Evolutionary conservation across 2,329 filamentous ascomycete species (phyloP), one percentile per base, ranked within the genome.

Genomic region (Aspergillus sp.): DNA sequence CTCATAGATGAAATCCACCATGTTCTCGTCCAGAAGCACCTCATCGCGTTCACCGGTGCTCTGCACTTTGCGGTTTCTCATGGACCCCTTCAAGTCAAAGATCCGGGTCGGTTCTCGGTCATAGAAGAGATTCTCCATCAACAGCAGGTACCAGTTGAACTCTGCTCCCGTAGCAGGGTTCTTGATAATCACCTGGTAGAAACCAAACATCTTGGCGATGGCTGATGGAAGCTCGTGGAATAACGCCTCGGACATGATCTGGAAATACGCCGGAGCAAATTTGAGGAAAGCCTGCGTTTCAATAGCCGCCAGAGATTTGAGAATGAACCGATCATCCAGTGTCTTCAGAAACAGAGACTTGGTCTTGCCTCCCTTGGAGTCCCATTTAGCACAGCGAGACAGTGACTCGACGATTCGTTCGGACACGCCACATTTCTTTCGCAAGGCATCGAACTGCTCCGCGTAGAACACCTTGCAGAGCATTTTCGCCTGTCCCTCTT

Each of bases 91-190:
- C 56, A 99, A 83, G 68, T 99, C 94, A 68, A 99, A 94, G 45
- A 92, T 92, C 40, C 94, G 86, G 25, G 89, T 93, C 0, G 92
- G 91, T 16, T 85, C 86, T 23, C 94, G 88, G 68, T 97, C 94
- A 67, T 99, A 99, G 71, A 99, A 99, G 14, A 99, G 77, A 62
- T 99, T 99, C 74, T 99, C 94, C 86, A 97, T 99, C 16, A 99
- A 82, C 4, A 99, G 79, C 49, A 99, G 81, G 71, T 95, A 96
- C 72, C 93, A 90, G 68, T 96, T 96, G 71, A 96, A 93, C 68
- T 99, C 94, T 0, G 89, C 89, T 46, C 91, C 92, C 0, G 92
- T 97, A 16, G 84, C 80, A 0, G 94, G 90, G 63, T 97, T 97
- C 76, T 96, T 97, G 75, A 99, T 96, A 59, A 93, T 88, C 45